Conservation (phyloP, 257 asterid species). For the Prunella vulgaris region DNA sequence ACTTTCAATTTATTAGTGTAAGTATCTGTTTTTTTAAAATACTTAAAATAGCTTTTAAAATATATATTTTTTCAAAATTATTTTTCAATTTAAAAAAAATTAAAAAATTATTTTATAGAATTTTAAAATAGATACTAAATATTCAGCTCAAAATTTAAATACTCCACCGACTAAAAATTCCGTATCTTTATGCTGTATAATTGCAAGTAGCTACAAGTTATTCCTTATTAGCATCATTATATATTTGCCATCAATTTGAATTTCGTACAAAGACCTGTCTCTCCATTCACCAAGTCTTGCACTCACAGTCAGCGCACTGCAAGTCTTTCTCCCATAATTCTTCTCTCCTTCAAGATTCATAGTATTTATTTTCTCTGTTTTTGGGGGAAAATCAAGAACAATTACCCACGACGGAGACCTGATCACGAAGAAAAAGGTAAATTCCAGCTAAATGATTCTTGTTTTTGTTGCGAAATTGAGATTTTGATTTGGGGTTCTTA, state of each 20-base stretch:
- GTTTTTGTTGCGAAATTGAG: neutral
- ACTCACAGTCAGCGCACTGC: neutral
- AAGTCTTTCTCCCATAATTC: neutral
- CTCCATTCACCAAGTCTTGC: neutral
- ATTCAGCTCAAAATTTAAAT: too few species aligned
- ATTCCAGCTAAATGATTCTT: neutral
- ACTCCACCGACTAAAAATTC: too few species aligned
- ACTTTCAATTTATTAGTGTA: too few species aligned
- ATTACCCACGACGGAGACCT: neutral
- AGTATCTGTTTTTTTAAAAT: too few species aligned
- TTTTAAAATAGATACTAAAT: too few species aligned
- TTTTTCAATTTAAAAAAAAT: too few species aligned
- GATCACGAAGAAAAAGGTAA: constrained; percentile 14
- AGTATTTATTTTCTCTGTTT: neutral
- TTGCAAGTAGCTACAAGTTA: neutral
- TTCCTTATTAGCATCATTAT: neutral
- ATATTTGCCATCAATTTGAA: neutral
- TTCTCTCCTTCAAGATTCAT: neutral
- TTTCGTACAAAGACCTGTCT: neutral
- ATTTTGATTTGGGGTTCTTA: constrained; percentile 17
- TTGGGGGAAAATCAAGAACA: neutral
- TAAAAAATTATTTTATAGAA: too few species aligned
- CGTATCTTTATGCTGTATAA: too few species aligned
- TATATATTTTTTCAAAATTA: too few species aligned
- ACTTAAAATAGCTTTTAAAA: too few species aligned